phyloP scores from a whole-genome alignment of 371 early-diverging fungal species.

The Cokeromyces recurvatus region DNA sequence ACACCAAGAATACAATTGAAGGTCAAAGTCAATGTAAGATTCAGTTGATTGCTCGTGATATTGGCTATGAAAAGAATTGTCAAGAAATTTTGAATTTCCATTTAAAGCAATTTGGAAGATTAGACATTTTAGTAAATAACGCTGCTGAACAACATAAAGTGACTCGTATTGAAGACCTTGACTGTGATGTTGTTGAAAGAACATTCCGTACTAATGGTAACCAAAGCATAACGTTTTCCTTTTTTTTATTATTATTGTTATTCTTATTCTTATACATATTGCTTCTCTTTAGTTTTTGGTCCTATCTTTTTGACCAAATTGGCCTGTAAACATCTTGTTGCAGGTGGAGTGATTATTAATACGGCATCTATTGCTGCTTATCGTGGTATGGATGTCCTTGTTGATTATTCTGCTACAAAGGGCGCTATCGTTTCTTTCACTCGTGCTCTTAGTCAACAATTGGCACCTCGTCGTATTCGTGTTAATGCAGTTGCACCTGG shows the following conservation, averaged over 20 bases:
- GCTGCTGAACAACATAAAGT: slow-evolving; percentile 58
- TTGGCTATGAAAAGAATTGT: slow-evolving; percentile 43
- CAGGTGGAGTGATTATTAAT: slow-evolving; percentile 50
- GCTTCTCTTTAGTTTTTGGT: slow-evolving; percentile 37
- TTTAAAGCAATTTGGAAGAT: slow-evolving; percentile 39
- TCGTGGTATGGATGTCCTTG: slow-evolving; percentile 49
- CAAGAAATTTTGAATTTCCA: slow-evolving; percentile 41
- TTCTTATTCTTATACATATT: not conserved
- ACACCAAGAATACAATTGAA: slow-evolving; percentile 44
- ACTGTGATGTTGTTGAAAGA: slow-evolving; percentile 30
- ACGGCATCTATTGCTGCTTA: slow-evolving; percentile 61
- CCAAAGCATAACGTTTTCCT: no score
- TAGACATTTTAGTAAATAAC: slow-evolving; percentile 63
- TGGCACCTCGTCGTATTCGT: slow-evolving; percentile 55
- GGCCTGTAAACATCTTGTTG: slow-evolving; percentile 42
- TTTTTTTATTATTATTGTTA: no score
- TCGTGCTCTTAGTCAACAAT: slow-evolving; percentile 55
- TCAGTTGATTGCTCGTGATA: slow-evolving; percentile 42
- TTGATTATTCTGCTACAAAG: slow-evolving; percentile 57
- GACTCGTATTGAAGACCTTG: slow-evolving; percentile 31
- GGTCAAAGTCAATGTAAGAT: slow-evolving; percentile 38
- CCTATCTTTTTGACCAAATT: slow-evolving; percentile 56
- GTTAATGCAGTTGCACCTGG: slow-evolving; percentile 68
- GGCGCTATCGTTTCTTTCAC: slow-evolving; percentile 59
- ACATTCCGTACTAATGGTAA: slow-evolving; percentile 53